Conservation (phyloP, 805 yeast species). For the Wickerhamiella spandovensis region DNA sequence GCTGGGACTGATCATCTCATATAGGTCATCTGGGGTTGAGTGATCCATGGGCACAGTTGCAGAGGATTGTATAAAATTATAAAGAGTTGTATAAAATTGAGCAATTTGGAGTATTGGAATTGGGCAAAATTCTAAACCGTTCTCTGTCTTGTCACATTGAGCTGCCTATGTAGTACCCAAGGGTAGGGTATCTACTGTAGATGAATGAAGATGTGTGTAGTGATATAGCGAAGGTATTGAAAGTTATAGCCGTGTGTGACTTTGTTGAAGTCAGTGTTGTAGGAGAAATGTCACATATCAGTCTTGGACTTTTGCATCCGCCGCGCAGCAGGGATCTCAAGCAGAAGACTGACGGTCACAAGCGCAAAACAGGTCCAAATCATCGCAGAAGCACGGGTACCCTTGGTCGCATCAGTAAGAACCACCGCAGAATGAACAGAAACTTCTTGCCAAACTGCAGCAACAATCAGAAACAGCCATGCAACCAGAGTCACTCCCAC, state of each 20-base stretch:
- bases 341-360: not conserved
- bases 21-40: too few species aligned
- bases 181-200: too few species aligned
- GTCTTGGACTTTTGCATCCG: not conserved
- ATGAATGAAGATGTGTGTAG: too few species aligned
- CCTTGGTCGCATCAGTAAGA: slow-evolving; percentile 3
- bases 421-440: slow-evolving; percentile 6
- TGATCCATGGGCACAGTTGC: too few species aligned
- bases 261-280: too few species aligned
- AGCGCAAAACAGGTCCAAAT: slow-evolving; percentile 5
- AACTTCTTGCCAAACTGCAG: slow-evolving; percentile 9
- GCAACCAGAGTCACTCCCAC: not conserved
- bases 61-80: too few species aligned
- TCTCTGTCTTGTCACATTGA: too few species aligned
- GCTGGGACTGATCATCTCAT: not conserved
- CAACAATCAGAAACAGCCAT: slow-evolving; percentile 2
- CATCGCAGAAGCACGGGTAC: slow-evolving; percentile 5
- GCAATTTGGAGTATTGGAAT: too few species aligned
- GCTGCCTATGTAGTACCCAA: too few species aligned
- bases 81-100: too few species aligned
- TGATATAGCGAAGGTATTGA: too few species aligned
- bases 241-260: not conserved
- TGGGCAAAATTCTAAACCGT: too few species aligned
- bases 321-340: not conserved
- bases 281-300: not conserved